Evolutionary conservation across 2,329 filamentous ascomycete species (phyloP), one percentile per base, ranked within the genome.

Genomic region (Diaporthe sp.): DNA sequence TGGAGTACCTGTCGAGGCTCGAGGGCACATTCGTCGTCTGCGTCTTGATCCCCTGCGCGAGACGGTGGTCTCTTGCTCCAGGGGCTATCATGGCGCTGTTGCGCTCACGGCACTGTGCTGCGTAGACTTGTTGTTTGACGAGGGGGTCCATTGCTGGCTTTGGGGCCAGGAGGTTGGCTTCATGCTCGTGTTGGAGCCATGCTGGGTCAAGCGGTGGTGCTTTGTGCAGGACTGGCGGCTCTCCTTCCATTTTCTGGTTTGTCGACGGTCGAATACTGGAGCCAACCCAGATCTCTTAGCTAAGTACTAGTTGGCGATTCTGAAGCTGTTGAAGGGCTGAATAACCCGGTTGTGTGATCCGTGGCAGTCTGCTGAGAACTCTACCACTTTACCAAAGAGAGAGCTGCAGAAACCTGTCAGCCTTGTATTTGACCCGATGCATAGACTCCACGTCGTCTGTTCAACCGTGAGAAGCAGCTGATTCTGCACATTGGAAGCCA

Each of bases 61-160:
- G 82, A 37, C 83, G 77, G 49, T 84, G 75, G 73, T 87, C 84
- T 28, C 83, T 81, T 0, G 81, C 81, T 5, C 81, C 84, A 0
- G 82, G 80, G 0, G 80, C 79, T 25, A 84, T 84, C 79, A 87
- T 83, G 15, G 77, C 76, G 2, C 80, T 79, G 55, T 85, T 84
- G 28, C 83, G 80, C 8, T 80, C 80, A 58, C 84, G 84, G 76
- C 87, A 87, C 51, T 85, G 82, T 46, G 81, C 78, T 3, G 84
- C 85, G 78, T 88, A 89, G 58, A 81, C 62, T 12, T 81, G 80
- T 76, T 87, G 86, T 59, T 83, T 82, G 39, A 82, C 81, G 31
- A 83, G 62, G 7, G 79, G 78, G 25, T 82, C 77, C 44, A 80
- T 75, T 25, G 62, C 70, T 8, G 79, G 79, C 46, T 81, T 81